A percentile compares a stretch with the other conserved stretches of the same genome.
phyloP scores from a whole-genome alignment of 1,284 basidiomycete genomes.

The Meira miltonrushii region DNA sequence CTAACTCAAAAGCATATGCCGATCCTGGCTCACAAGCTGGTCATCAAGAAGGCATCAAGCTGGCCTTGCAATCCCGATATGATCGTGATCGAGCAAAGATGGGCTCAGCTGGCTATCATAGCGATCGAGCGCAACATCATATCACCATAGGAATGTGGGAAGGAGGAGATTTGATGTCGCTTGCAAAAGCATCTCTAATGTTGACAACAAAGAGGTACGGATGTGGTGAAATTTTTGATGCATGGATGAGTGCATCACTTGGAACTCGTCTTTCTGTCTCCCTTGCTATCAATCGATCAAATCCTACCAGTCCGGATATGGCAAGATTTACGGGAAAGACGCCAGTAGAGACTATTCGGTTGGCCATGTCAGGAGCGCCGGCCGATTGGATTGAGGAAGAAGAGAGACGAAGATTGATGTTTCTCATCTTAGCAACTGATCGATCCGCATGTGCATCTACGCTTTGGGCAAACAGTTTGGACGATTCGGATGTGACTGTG shows the following conservation, averaged over 20 bases:
- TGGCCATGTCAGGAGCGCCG: conserved; percentile 6
- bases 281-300: conserved; percentile 7
- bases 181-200: conserved; percentile 24
- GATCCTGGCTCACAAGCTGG: neutral
- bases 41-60: neutral
- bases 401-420: conserved; percentile 15
- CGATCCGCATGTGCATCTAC: conserved; percentile 31
- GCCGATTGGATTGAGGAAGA: conserved; percentile 18
- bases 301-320: neutral
- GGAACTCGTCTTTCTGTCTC: conserved; percentile 1
- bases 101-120: conserved; percentile 2
- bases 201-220: conserved; percentile 32
- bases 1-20: neutral
- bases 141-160: conserved; percentile 7
- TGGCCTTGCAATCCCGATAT: neutral
- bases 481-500: conserved; percentile 28
- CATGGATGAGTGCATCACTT: conserved; percentile 26
- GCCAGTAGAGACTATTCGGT: conserved; percentile 9
- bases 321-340: neutral
- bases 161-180: conserved; percentile 27
- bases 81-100: neutral
- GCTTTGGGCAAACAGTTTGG: conserved; percentile 30
- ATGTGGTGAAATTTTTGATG: conserved; percentile 32
- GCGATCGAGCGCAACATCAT: conserved; percentile 6
- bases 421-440: conserved; percentile 19